A percentile compares a stretch with the other conserved stretches of the same genome.
Evolutionary conservation across 2,329 filamentous ascomycete genomes (phyloP).

Genomic region (Chrysosporium keratinophilum): DNA sequence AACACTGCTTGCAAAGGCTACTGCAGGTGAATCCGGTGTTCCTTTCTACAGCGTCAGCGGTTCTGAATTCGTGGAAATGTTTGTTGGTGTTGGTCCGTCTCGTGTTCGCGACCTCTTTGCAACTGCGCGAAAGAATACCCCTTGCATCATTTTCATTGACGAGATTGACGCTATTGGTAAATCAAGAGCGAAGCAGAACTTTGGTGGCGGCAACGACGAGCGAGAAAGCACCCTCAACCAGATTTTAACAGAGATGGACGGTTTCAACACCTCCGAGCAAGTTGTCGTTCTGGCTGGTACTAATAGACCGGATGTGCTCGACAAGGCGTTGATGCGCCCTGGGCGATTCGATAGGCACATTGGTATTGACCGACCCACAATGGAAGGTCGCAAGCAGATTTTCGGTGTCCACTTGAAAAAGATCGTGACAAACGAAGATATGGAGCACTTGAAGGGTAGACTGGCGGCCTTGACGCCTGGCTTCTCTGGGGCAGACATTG

Average conservation of each 20-base stretch:
- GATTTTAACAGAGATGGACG: constrained; percentile 98
- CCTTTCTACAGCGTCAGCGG: constrained; percentile 98
- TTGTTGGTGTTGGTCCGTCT: constrained; percentile 94
- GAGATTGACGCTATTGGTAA: constrained; percentile 98
- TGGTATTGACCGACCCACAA: constrained; percentile 84
- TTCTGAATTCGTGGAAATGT: constrained; percentile 99
- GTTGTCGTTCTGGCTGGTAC: constrained; percentile 95
- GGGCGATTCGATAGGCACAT: constrained; percentile 97
- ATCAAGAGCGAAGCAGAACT: constrained; percentile 70
- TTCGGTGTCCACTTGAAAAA: constrained; percentile 91
- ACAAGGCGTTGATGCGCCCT: constrained; percentile 91
- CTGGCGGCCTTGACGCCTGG: constrained; percentile 87
- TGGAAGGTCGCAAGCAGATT: constrained; percentile 92
- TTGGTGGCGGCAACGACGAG: constrained; percentile 89
- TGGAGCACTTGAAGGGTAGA: constrained; percentile 77
- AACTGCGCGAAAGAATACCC: constrained; percentile 87
- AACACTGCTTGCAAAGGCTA: constrained; percentile 92
- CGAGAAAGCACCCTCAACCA: constrained; percentile 95
- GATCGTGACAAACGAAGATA: constrained; percentile 84
- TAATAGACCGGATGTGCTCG: constrained; percentile 86
- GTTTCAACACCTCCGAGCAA: constrained; percentile 93
- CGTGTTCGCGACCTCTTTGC: constrained; percentile 90
- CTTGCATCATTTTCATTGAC: constrained; percentile 99
- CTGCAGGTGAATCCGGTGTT: constrained; percentile 89
- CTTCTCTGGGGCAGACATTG: constrained; percentile 95